phyloP scores from a whole-genome alignment of 352 stramenopile genomes.

The Phytophthora crassamura region DNA sequence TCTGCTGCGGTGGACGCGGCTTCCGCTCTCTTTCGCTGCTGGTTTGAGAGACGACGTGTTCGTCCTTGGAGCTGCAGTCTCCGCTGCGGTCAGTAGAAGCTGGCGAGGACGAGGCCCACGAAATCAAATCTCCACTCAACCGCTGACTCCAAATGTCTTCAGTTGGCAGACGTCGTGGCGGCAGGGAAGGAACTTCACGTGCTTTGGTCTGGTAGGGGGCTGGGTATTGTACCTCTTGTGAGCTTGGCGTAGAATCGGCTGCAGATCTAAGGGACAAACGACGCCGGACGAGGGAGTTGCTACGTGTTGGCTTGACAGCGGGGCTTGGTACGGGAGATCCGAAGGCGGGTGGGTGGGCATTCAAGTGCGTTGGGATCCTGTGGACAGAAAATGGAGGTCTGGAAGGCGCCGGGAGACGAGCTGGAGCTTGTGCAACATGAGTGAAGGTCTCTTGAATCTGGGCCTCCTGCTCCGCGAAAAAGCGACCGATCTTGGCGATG shows the following conservation, averaged over 20 bases:
- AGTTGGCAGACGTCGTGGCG: not conserved
- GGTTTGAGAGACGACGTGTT: slow-evolving; percentile 5
- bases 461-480: slow-evolving; percentile 69
- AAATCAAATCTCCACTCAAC: slow-evolving; percentile 16
- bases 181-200: not conserved
- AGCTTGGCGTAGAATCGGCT: slow-evolving; percentile 3
- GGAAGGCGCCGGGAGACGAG: not conserved
- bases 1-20: slow-evolving; percentile 32
- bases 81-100: slow-evolving; percentile 15
- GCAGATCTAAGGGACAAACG: slow-evolving; percentile 26
- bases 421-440: slow-evolving; percentile 16
- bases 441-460: slow-evolving; percentile 55
- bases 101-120: slow-evolving; percentile 11
- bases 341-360: slow-evolving; percentile 4
- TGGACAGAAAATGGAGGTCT: slow-evolving; percentile 13
- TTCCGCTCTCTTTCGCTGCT: slow-evolving; percentile 24
- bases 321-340: not conserved
- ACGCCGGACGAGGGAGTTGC: slow-evolving; percentile 30
- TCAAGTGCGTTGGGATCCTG: slow-evolving; percentile 1
- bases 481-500: slow-evolving; percentile 73
- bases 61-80: slow-evolving; percentile 9
- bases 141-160: slow-evolving; percentile 11
- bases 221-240: slow-evolving; percentile 13
- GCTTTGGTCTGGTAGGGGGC: slow-evolving; percentile 6
- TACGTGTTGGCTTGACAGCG: slow-evolving; percentile 8